Evolutionary conservation across 306 rosid genomes (phyloP).

Genomic region (Pterocarpus santalinus): DNA sequence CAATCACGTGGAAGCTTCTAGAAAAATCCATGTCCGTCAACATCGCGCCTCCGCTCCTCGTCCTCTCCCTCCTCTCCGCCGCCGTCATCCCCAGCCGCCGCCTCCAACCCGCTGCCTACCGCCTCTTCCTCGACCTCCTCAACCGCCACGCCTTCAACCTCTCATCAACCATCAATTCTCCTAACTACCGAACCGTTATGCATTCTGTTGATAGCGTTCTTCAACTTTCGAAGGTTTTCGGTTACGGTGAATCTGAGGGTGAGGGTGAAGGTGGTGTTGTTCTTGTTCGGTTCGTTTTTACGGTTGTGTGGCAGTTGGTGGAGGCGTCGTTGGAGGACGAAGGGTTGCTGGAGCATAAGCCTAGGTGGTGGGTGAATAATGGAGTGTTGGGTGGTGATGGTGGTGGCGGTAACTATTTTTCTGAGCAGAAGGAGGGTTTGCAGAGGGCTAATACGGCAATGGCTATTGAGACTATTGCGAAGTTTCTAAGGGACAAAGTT

Average conservation of each 20-base stretch:
- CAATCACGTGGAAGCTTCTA: conserved; percentile 77
- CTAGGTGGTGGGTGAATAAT: conserved; percentile 6
- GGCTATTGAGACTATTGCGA: conserved; percentile 71
- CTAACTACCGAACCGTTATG: conserved; percentile 64
- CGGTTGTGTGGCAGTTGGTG: conserved; percentile 72
- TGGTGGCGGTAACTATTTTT: conserved; percentile 31
- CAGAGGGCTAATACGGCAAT: conserved; percentile 63
- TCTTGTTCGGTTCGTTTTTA: conserved; percentile 74
- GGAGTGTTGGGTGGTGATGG: neutral
- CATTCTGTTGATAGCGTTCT: conserved; percentile 65
- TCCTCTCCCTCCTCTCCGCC: conserved; percentile 72
- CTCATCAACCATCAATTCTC: conserved; percentile 61
- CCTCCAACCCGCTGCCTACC: conserved; percentile 76
- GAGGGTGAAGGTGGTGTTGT: conserved; percentile 36
- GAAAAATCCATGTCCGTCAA: conserved; percentile 70
- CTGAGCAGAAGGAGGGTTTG: conserved; percentile 58
- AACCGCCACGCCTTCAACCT: conserved; percentile 67
- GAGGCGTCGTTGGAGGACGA: conserved; percentile 87
- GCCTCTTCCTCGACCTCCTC: conserved; percentile 83
- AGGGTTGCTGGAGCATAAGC: conserved; percentile 69
- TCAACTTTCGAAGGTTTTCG: conserved; percentile 49
- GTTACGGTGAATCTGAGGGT: neutral
- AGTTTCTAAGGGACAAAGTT: conserved; percentile 67
- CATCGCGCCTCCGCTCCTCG: conserved; percentile 72
- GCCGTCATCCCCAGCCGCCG: conserved; percentile 73